Evolutionary conservation across 1,139 yeast species (phyloP), one percentile per base, ranked within the genome.

Genomic region (Groenewaldozyma auringiensis): DNA sequence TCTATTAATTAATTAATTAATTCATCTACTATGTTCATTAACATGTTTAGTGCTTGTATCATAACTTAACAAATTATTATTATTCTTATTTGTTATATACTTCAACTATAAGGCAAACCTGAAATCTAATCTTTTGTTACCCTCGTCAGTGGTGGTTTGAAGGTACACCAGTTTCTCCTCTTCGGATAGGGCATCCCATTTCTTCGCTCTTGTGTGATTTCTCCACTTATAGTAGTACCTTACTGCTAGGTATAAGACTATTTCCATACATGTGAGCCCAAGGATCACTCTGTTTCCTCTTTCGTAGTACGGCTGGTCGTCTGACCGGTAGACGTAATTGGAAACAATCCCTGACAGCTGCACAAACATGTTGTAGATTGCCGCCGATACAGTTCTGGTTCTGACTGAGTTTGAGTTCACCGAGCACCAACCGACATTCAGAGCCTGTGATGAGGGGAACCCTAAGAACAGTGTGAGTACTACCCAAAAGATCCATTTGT

Each of bases 381-480:
- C 78, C 2, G 81, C 71, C 27, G 76, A 67, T 13, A 79, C 71
- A 0, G 83, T 72, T 54, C 84, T 67, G 9, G 74, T 67, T 43
- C 77, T 65, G 33, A 79, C 75, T 39, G 79, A 68, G 51, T 76
- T 75, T 9, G 81, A 69, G 53, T 78, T 79, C 46, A 78, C 64
- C 2, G 83, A 77, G 41, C 73, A 71, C 77, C 81, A 75, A 6
- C 76, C 66, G 33, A 78, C 80, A 56, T 72, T 66, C 45, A 78
- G 68, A 1, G 83, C 79, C 60, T 78, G 76, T 21, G 69, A 67
- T 48, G 76, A 78, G 2, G 67, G 63, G 43, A 68, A 69, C 2
- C 79, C 80, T 33, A 75, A 59, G 1, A 72, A 55, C 38, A 78
- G 53, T 0, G 81, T 72, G 37, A 70, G 65, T 18, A 78, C 53